These are phyloP conservation scores for Xylariaceae sp. DNA, from an alignment of 2,329 filamentous ascomycete genomes.

Conservation along the genomic window DNA sequence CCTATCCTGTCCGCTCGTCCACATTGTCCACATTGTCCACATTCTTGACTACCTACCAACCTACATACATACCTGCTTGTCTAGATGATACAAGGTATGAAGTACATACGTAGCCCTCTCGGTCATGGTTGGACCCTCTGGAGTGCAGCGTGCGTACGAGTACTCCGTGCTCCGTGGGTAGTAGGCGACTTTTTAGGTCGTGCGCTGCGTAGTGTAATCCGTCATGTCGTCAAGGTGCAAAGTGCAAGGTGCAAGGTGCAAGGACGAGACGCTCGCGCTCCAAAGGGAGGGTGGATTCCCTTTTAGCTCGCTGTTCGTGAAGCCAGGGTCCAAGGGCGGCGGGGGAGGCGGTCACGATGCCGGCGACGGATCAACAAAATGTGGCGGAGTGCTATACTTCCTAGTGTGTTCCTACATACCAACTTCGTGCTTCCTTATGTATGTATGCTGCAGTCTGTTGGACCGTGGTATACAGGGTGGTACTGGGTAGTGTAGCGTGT, in stretches of 20 bases:
- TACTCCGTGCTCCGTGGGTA: background rate
- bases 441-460: background rate
- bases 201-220: background rate
- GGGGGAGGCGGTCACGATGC: conserved; percentile 16
- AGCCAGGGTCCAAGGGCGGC: conserved; percentile 8
- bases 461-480: background rate
- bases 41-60: background rate
- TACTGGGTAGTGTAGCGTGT: too few relatives aligned
- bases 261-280: background rate
- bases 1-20: background rate
- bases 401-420: background rate
- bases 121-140: background rate
- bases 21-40: background rate
- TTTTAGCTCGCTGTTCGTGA: background rate
- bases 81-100: background rate
- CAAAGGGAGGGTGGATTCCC: conserved; percentile 3
- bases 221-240: background rate
- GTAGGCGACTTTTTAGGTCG: too few relatives aligned
- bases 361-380: conserved; percentile 13
- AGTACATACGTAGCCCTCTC: background rate
- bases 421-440: background rate
- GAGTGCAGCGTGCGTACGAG: background rate
- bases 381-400: conserved; percentile 13
- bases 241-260: too few relatives aligned
- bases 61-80: background rate